Evolutionary conservation across 2,329 filamentous ascomycete species (phyloP).

Genomic region (Fusarium fujikuroi): DNA sequence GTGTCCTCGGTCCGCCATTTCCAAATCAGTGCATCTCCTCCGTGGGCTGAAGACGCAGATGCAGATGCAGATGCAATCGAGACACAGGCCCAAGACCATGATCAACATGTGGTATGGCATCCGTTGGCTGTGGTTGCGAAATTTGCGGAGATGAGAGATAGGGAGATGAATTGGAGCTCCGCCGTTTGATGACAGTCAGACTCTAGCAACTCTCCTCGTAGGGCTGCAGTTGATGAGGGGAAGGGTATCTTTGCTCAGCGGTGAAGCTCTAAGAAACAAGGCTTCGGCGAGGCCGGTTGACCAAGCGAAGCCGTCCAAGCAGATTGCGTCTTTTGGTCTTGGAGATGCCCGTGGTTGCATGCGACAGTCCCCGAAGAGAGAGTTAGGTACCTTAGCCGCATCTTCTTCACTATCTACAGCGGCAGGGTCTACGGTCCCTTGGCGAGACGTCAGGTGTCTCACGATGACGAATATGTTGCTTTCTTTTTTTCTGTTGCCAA

Average conservation of each 20-base stretch:
- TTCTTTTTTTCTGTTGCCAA: neutral
- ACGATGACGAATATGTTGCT: neutral
- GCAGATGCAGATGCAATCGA: conserved; percentile 9
- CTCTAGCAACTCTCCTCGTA: conserved; percentile 18
- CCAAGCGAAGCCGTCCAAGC: conserved; percentile 14
- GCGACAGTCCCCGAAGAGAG: conserved; percentile 5
- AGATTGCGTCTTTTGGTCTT: conserved; percentile 21
- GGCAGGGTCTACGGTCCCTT: neutral
- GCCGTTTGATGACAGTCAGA: conserved; percentile 11
- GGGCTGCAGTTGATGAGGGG: conserved; percentile 39
- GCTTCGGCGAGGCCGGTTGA: conserved; percentile 40
- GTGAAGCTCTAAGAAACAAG: conserved; percentile 41
- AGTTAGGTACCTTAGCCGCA: conserved; percentile 8
- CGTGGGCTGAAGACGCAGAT: conserved; percentile 28
- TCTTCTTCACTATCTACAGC: neutral
- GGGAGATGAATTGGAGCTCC: neutral
- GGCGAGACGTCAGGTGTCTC: conserved; percentile 1
- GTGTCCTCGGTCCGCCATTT: conserved; percentile 34
- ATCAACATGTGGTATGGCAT: neutral
- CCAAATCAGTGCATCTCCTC: conserved; percentile 30
- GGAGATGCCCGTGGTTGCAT: conserved; percentile 27
- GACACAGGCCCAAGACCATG: neutral
- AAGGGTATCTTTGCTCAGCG: conserved; percentile 26
- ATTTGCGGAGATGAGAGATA: conserved; percentile 2
- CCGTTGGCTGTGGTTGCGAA: conserved; percentile 12